Percentiles rank a stretch among this genome's conserved stretches.
Conservation (phyloP, 2,329 filamentous ascomycete species). For the Curvularia sp. region DNA sequence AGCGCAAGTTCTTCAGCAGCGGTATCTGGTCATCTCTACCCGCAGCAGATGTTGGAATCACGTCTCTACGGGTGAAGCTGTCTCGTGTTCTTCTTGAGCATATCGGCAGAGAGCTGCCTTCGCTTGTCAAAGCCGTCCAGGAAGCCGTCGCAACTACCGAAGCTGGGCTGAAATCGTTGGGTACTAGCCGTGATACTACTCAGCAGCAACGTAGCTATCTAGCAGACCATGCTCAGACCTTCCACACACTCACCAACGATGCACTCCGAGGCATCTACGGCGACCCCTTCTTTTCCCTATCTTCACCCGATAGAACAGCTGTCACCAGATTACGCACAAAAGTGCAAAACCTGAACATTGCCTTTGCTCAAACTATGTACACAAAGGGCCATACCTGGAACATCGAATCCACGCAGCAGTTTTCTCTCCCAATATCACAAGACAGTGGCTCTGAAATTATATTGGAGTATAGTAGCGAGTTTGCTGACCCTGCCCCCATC, state of each 20-base stretch:
- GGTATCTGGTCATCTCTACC: conserved; percentile 30
- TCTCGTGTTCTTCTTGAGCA: conserved; percentile 44
- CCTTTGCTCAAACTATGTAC: conserved; percentile 37
- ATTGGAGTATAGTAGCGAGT: conserved; percentile 19
- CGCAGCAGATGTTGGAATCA: conserved; percentile 39
- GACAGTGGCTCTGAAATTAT: conserved; percentile 5
- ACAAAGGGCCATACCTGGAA: conserved; percentile 36
- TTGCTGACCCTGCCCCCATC: conserved; percentile 20
- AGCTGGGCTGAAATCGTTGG: conserved; percentile 26
- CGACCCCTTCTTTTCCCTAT: conserved; percentile 32
- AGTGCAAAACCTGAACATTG: conserved; percentile 39
- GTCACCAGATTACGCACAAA: conserved; percentile 44
- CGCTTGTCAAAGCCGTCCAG: conserved; percentile 29
- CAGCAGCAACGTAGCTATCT: conserved; percentile 35
- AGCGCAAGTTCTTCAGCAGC: conserved; percentile 35
- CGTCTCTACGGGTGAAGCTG: conserved; percentile 36
- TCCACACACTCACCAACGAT: conserved; percentile 30
- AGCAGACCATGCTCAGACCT: conserved; percentile 28
- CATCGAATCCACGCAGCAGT: conserved; percentile 15
- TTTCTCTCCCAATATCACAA: not conserved
- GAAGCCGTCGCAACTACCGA: conserved; percentile 23
- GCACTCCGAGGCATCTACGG: conserved; percentile 34
- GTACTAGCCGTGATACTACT: conserved; percentile 27
- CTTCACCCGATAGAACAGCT: conserved; percentile 13
- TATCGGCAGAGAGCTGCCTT: conserved; percentile 40